phyloP scores from a whole-genome alignment of 2,329 filamentous ascomycete genomes.

The Fulvia fulva region DNA sequence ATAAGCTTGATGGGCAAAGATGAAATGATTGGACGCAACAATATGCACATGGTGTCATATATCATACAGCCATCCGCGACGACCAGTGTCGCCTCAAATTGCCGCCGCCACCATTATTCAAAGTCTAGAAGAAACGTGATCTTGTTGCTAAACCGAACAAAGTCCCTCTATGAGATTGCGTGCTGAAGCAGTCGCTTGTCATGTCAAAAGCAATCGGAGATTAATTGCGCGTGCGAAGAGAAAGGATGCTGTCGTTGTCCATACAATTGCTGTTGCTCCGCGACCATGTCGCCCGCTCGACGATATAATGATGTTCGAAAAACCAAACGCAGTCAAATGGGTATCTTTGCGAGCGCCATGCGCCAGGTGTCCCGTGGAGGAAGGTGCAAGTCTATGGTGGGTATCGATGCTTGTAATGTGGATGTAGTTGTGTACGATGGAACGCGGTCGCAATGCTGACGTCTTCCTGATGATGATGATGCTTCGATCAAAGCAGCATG shows the following conservation, averaged over 20 bases:
- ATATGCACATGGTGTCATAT: constrained; percentile 5
- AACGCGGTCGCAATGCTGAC: constrained; percentile 22
- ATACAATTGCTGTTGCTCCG: not conserved
- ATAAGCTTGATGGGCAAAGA: not conserved
- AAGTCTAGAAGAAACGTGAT: not conserved
- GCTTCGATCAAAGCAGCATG: constrained; percentile 8
- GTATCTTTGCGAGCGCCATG: constrained; percentile 24
- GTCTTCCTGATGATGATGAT: constrained; percentile 11
- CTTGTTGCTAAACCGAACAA: not conserved
- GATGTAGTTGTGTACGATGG: constrained; percentile 9
- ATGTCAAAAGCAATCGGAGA: not conserved
- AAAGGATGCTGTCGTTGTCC: constrained; percentile 10
- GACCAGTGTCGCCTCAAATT: not conserved
- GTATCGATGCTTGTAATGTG: constrained; percentile 16
- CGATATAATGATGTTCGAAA: not conserved
- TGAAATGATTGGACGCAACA: not conserved
- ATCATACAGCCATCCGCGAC: constrained; percentile 8
- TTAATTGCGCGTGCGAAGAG: not conserved
- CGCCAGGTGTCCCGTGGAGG: constrained; percentile 23
- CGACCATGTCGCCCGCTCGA: not conserved
- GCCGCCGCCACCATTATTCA: not conserved
- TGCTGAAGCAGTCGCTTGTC: constrained; percentile 2
- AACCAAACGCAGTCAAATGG: constrained; percentile 13
- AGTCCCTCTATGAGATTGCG: not conserved
- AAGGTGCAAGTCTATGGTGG: constrained; percentile 20